Evolutionary conservation across 306 rosid species (phyloP), one percentile per base, ranked within the genome.

Genomic region (Corylus avellana): DNA sequence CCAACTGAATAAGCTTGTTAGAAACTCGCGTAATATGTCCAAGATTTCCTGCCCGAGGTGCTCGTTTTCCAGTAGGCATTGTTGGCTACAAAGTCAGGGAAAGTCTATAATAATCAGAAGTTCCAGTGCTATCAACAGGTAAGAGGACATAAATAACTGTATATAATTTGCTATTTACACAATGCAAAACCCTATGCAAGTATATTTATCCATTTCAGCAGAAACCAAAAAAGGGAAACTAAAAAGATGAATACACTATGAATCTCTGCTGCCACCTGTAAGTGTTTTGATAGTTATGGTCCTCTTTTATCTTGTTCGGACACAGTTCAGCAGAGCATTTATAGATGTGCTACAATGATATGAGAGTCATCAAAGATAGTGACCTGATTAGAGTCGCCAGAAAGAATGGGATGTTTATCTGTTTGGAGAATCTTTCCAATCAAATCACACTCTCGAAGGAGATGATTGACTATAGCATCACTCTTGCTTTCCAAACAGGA

Each of bases 401-500:
- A 87, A 78, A 90, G 86, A 84, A 82, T 61, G 27, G 91, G 90
- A 66, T 88, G 86, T 86, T 83, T 93, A 83, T 96, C 98, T 7
- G 90, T 89, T 76, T 79, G 87, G 77, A 96, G 88, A 86, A 90
- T 54, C 84, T 91, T 90, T 70, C 91, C 97, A 80, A 93, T 80
- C 87, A 96, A 87, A 88, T 91, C 85, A 80, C 98, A 93, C 73
- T 91, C 97, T 77, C 54, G 88, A 59, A 96, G 96, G 84, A 96
- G 91, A 88, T 93, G 96, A 78, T 87, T 87, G 75, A 88, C 90
- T 73, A 91, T 76, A 48, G 78, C 83, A 75, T 91, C 92, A 51
- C 77, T 84, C 92, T 88, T 91, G 80, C 99, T 93, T 77, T 91
- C 99, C 90, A 93, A 90, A 80, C 97, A 93, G 35, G 97, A 93